phyloP scores from a whole-genome alignment of 148 eudicot species.

The Vaccinium vitisidaea region DNA sequence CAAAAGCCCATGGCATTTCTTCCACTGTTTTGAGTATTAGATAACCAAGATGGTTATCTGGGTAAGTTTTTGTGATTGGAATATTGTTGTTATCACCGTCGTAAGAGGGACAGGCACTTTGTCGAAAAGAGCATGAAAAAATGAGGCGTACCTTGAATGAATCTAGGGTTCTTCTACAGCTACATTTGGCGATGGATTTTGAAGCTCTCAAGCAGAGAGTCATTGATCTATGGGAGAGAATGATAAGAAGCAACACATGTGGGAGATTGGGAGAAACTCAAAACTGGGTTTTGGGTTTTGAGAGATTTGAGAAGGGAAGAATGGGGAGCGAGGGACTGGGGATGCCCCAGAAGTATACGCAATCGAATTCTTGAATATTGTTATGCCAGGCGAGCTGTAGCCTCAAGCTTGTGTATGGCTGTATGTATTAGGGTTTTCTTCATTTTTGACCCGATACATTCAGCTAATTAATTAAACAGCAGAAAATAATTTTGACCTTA shows the following conservation, averaged over 20 bases:
- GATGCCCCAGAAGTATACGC: neutral
- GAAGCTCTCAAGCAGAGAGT: constrained; percentile 41
- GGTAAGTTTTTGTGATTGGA: neutral
- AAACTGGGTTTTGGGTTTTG: constrained; percentile 4
- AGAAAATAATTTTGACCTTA: neutral
- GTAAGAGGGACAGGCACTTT: constrained; percentile 10
- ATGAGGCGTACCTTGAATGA: constrained; percentile 36
- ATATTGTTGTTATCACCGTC: neutral
- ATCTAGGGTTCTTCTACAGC: constrained; percentile 3
- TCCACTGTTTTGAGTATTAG: constrained; percentile 30
- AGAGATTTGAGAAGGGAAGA: neutral
- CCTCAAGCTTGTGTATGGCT: neutral
- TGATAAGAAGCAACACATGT: constrained; percentile 11
- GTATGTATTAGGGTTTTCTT: neutral
- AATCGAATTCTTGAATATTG: neutral
- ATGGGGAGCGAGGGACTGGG: neutral
- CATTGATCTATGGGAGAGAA: constrained; percentile 31
- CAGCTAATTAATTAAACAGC: neutral
- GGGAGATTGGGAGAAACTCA: neutral
- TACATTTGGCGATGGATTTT: constrained; percentile 30
- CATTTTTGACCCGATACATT: neutral
- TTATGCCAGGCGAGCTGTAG: neutral
- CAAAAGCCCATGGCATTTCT: constrained; percentile 33
- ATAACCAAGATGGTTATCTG: constrained; percentile 20
- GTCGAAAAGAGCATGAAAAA: constrained; percentile 19